Base-by-base conservation (phyloP, 169 alveolate genomes). In the Eimeria falciformis region DNA sequence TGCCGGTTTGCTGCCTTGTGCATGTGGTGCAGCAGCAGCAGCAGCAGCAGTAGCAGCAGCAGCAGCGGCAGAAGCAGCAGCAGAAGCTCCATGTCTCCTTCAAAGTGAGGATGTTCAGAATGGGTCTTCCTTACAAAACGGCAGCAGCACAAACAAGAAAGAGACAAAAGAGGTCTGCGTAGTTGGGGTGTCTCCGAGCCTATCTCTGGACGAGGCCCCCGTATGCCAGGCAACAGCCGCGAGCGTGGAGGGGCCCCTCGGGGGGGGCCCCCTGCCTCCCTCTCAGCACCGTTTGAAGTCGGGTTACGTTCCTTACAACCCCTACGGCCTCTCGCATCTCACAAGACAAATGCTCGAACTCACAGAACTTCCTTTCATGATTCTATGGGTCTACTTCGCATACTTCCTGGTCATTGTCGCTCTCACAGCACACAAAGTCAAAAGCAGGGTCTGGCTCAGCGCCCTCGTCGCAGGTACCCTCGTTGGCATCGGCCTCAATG, bases 401-500 rank as follows among this genome's bases (percentile, higher is more conserved):
- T 92, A 92, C 83, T 92, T 84, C 68, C 29, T 84, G 37, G 91
- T 92, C 77, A 83, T 92, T 85, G 95, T 92, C 25, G 33, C 89
- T 50, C 65, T 92, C 29, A 85, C 95, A 12, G 91, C 91, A 3
- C 69, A 84, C 27, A 79, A 84, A 53, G 86, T 83, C 27, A 21
- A 37, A 11, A 56, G 66, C 53, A 45, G 68, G 27, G 93, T 92
- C 11, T 92, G 95, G 95, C 71, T 87, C 71, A 71, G 69, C 33
- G 95, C 93, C 50, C 77, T 92, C 55, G 95, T 92, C 33, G 95
- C 95, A 9, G 93, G 95, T n/a, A 37, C 82, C 46, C 90, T 92
- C 53, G 95, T 92, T 5, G 95, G 95, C 18, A 50, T 92, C 17
- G 95, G 95, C 25, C 93, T 92, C 50, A 92, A 92, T 45, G 95